Base-by-base conservation (phyloP, 208 protist species). In the Acanthamoeba culbertsoni region DNA sequence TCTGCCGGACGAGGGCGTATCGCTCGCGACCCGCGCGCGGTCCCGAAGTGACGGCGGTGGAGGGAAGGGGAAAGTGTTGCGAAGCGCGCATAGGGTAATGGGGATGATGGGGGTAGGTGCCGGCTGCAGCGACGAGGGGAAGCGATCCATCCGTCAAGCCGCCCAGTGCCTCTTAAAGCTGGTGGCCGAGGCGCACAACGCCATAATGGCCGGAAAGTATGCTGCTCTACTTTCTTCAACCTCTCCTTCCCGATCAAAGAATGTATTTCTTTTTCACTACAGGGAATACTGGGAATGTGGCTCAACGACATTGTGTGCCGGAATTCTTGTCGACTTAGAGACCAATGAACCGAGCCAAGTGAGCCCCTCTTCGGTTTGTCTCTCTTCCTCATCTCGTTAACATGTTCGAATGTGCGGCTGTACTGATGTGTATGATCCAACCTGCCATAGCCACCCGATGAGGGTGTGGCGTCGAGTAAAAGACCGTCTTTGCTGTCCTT, bases 221-320 rank as follows among this genome's bases (percentile, higher is more conserved):
- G 73, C 23, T 10, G 48, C 68, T 8, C 42, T n/a, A n/a, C 31
- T 63, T n/a, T 63, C 20, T 33, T 28, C 5, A 28, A 5, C 23
- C 20, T n/a, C 31, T 26, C 31, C 31, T 63, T 63, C 55, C 55
- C 8, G 53, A 14, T 26, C 18, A 14, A 5, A 7, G 20, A 26
- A 14, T 57, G 18, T 6, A 12, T 79, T 7, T 26, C 40, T 48
- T 5, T 23, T 8, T 14, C 26, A 28, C 26, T 82, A 55, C 73
- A 93, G 65, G 53, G 88, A 93, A 63, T 4, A 59, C 12, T 93
- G 42, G 40, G 88, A 93, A n/a, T 93, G 88, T 43, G 88, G 88
- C 46, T 82, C 88, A n/a, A 93, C 88, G 1, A 93, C 88, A 20
- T 26, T 93, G 20, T 82, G 57, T 31, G 88, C 88, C 1, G 88